Conservation (phyloP, 2,329 filamentous ascomycete genomes). For the Neophaeococcomyces aloes region DNA sequence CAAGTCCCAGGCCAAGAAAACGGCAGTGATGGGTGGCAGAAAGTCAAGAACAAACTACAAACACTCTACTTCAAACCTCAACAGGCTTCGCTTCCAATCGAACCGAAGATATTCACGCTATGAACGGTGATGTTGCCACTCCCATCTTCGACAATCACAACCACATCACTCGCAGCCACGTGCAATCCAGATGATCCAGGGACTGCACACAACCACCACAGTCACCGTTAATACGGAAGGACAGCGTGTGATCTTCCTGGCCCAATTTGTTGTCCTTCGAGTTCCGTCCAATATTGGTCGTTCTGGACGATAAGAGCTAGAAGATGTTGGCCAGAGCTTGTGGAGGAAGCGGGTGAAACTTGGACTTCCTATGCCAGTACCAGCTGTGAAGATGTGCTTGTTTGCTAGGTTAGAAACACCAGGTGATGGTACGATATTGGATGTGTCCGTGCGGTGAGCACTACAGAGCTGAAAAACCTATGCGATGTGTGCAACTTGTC, state of each 20-base stretch:
- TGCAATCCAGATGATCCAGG: constrained; percentile 21
- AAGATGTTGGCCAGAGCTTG: constrained; percentile 28
- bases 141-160: constrained; percentile 10
- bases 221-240: constrained; percentile 21
- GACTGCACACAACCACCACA: constrained; percentile 21
- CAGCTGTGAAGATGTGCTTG: constrained; percentile 36
- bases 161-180: constrained; percentile 14
- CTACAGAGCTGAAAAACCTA: too few relatives aligned
- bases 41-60: too few relatives aligned
- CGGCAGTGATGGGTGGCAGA: too few relatives aligned
- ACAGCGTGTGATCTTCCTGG: constrained; percentile 23
- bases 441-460: too few relatives aligned
- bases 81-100: constrained; percentile 10
- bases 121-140: not conserved
- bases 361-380: constrained; percentile 36
- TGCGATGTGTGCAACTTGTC: too few relatives aligned
- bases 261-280: constrained; percentile 21
- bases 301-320: constrained; percentile 21
- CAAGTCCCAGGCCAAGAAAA: too few relatives aligned
- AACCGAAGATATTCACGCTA: too few relatives aligned
- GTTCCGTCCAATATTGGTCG: constrained; percentile 37
- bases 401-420: not conserved
- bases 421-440: not conserved
- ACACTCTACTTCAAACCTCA: constrained; percentile 15
- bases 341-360: constrained; percentile 34